Base-by-base conservation (phyloP, 345 rosid species). In the Brassica juncea region DNA sequence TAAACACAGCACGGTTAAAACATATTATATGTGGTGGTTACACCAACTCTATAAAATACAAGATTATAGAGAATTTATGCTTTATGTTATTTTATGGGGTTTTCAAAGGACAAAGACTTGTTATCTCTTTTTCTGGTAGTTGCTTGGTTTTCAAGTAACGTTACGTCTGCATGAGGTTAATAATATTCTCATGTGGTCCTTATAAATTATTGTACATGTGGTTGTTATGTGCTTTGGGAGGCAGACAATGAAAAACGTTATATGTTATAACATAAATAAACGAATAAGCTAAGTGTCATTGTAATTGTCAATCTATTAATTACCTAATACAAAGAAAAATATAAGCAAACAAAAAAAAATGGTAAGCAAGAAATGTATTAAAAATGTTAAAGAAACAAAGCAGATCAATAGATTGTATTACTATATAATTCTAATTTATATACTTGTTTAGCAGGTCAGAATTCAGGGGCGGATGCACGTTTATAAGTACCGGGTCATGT, bases 101-200 rank as follows among this genome's bases (percentile, higher is more conserved):
- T 35, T 54, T 16, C 15, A 65, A 39, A 69, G 69, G 77, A 78
- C 61, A 66, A 19, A 6, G 68, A 65, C 81, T 71, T 65, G 62
- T 31, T 14, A 39, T 78, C 77, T 72, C 1, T 8, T 71, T 71
- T 73, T 73, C 69, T 67, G 78, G 65, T 79, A 47, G 73, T 67
- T 79, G 65, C 70, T 73, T 79, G 63, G 78, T 61, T 68, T 73
- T 73, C 78, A 79, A 67, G 70, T 55, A 57, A 8, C 66, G 44
- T 8, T 69, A 69, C 27, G 37, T 61, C n/a, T 30, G 15, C 69
- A 23, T 57, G 28, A 8, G 16, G 11, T 57, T 57, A 7, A 63
- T 32, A n/a, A n/a, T 8, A 62, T 12, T 59, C 19, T 5, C 12
- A 28, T 62, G 4, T 72, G 5, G 6, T 8, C 11, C 37, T 21